Evolutionary conservation across 2,329 filamentous ascomycete genomes (phyloP), one percentile per base, ranked within the genome.

Genomic region (Lithohypha guttulata): DNA sequence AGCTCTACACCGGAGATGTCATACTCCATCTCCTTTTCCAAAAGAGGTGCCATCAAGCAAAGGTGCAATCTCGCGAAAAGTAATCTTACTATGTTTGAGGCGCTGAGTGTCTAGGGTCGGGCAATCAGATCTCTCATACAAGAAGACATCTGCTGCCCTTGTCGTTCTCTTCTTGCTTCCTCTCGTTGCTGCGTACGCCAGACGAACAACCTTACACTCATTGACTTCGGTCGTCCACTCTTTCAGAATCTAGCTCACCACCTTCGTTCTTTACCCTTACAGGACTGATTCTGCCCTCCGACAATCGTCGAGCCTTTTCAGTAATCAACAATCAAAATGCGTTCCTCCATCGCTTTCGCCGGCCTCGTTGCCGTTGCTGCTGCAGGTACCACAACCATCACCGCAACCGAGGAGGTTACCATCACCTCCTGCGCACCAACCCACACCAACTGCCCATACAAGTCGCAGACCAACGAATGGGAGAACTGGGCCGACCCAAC

Each of bases 351-450:
- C 10, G 56, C 56, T 11, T 23, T 58, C 6, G 47, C 55, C 6
- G 61, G 62, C 26, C 26, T 28, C 26, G 26, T 28, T 11, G 56
- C 56, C n/a, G 25, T 57, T 6, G 47, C 54, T 6, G 61, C 61
- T 2, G 48, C 49, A 21, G 26, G 28, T 14, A 46, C 42, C 27
- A 34, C 31, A 41, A 68, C 71, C 54, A 62, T 76, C 62, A 75
- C 71, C 69, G 61, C 63, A 55, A 75, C 71, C 49, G 66, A 75
- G 56, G 65, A 69, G 56, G 63, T 73, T 51, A 79, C 75, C 61
- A 64, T 79, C 69, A 78, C 71, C 59, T 74, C 70, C 38, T 78
- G 74, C 68, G 68, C 61, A 42, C 63, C 73, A 34, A 66, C 67
- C 45, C 73, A 79, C 55, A 70, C 72, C 59, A 55, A 80, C 73